Evolutionary conservation across 495 filamentous ascomycete genomes (phyloP).

Genomic region (Penicillium coffeae): DNA sequence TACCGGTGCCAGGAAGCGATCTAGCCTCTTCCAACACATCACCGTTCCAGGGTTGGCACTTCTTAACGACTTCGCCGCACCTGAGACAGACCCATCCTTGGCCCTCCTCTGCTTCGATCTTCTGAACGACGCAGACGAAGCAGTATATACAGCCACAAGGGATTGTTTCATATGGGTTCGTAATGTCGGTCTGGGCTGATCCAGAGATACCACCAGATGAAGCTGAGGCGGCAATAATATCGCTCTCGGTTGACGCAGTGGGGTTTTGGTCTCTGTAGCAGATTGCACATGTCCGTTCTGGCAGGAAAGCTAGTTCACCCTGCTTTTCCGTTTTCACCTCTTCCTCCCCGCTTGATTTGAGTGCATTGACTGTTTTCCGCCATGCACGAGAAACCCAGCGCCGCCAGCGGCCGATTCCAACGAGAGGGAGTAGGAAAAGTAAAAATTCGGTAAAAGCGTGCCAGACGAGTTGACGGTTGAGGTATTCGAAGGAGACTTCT

Average conservation of each 20-base stretch:
- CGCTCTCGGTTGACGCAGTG: conserved; percentile 58
- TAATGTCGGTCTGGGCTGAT: conserved; percentile 88
- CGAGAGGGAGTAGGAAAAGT: conserved; percentile 88
- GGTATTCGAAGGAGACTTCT: conserved; percentile 94
- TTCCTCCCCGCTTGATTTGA: conserved; percentile 50
- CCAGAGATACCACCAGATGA: conserved; percentile 72
- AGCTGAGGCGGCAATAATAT: conserved; percentile 59
- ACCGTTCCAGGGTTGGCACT: conserved; percentile 90
- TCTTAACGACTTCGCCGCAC: conserved; percentile 79
- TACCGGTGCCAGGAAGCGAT: conserved; percentile 49
- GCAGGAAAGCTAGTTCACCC: conserved; percentile 80
- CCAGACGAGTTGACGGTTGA: conserved; percentile 97
- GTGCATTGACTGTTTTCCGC: conserved; percentile 65
- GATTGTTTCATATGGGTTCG: conserved; percentile 90
- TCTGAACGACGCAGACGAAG: conserved; percentile 91
- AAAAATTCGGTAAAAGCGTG: conserved; percentile 98
- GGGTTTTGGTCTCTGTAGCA: conserved; percentile 93
- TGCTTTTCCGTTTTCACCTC: conserved; percentile 45
- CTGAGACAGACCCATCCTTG: conserved; percentile 95
- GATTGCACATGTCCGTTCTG: conserved; percentile 94
- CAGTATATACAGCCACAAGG: conserved; percentile 94
- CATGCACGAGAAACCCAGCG: conserved; percentile 82
- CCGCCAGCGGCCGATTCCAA: conserved; percentile 89
- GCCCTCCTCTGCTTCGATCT: conserved; percentile 87
- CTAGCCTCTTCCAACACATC: conserved; percentile 66